phyloP scores from a whole-genome alignment of 352 stramenopile species.

The Pythium aquatile region DNA sequence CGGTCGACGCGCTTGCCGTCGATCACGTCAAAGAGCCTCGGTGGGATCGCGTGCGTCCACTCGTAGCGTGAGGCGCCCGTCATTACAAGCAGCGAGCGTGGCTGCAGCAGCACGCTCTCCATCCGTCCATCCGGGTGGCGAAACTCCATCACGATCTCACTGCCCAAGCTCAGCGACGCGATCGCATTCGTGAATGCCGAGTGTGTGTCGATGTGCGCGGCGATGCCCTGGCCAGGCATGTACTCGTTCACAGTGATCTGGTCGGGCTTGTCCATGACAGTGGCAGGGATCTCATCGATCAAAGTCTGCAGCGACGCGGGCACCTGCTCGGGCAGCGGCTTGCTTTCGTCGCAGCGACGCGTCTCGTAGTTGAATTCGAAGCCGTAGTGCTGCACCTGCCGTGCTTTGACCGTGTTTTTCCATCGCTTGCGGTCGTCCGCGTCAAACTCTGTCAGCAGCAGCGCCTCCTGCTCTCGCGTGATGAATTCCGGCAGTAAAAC shows the following conservation, averaged over 20 bases:
- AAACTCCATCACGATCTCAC: conserved; percentile 87
- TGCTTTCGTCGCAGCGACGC: conserved; percentile 48
- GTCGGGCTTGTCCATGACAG: conserved; percentile 63
- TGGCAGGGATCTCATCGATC: conserved; percentile 48
- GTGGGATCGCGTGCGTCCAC: conserved; percentile 87
- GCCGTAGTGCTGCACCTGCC: conserved; percentile 88
- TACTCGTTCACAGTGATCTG: conserved; percentile 91
- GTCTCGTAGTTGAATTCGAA: conserved; percentile 89
- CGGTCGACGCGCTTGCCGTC: conserved; percentile 66
- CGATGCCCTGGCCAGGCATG: conserved; percentile 84
- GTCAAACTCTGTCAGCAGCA: conserved; percentile 62
- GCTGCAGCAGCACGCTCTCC: conserved; percentile 65
- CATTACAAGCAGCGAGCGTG: conserved; percentile 82
- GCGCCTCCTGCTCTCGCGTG: conserved; percentile 48
- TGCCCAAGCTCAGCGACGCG: conserved; percentile 71
- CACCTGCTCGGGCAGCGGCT: conserved; percentile 50
- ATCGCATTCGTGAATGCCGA: conserved; percentile 85
- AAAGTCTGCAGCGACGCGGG: conserved; percentile 41
- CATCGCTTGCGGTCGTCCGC: conserved; percentile 47
- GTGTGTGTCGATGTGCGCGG: conserved; percentile 87
- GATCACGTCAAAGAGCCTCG: conserved; percentile 83
- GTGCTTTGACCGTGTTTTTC: conserved; percentile 72
- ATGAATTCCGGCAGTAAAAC: conserved; percentile 66
- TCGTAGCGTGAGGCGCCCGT: conserved; percentile 80
- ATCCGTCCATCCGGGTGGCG: conserved; percentile 53